phyloP scores from a whole-genome alignment of 2,329 filamentous ascomycete genomes.

The Penicillium sp. region DNA sequence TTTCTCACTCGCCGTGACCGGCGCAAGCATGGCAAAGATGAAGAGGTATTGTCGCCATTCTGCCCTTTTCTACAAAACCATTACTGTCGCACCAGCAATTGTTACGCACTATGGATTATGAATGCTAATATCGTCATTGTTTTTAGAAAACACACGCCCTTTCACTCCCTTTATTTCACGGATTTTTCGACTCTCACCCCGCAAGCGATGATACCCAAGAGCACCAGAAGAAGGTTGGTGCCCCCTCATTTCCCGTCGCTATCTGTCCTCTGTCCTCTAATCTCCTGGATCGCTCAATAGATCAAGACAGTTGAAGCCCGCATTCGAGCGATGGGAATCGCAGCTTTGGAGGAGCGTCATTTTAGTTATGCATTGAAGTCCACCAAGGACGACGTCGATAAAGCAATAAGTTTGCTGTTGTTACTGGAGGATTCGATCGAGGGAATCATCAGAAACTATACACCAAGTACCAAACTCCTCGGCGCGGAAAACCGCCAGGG shows the following conservation, averaged over 20 bases:
- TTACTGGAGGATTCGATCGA: conserved; percentile 79
- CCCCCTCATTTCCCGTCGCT: neutral
- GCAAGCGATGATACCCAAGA: conserved; percentile 25
- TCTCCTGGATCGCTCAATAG: conserved; percentile 28
- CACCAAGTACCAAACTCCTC: conserved; percentile 69
- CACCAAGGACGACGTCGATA: conserved; percentile 68
- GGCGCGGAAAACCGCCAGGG: conserved; percentile 83
- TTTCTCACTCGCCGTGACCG: conserved; percentile 44
- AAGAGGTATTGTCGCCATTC: conserved; percentile 27
- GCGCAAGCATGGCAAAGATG: conserved; percentile 36
- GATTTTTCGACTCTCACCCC: conserved; percentile 33
- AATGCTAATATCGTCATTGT: conserved; percentile 10
- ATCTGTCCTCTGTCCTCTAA: conserved; percentile 17
- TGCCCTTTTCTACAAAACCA: neutral
- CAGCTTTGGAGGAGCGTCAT: conserved; percentile 61
- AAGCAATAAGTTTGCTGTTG: conserved; percentile 72
- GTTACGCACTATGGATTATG: neutral
- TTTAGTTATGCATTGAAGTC: conserved; percentile 62
- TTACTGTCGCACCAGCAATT: neutral
- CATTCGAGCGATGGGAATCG: conserved; percentile 55
- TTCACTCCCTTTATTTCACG: conserved; percentile 28
- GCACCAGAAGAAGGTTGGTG: conserved; percentile 37
- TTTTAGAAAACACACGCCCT: conserved; percentile 25
- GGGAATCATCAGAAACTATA: conserved; percentile 74
- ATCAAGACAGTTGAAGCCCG: conserved; percentile 55